Evolutionary conservation across 768 basidiomycete species (phyloP), one percentile per base, ranked within the genome.

Genomic region (Hortiboletus campestris): DNA sequence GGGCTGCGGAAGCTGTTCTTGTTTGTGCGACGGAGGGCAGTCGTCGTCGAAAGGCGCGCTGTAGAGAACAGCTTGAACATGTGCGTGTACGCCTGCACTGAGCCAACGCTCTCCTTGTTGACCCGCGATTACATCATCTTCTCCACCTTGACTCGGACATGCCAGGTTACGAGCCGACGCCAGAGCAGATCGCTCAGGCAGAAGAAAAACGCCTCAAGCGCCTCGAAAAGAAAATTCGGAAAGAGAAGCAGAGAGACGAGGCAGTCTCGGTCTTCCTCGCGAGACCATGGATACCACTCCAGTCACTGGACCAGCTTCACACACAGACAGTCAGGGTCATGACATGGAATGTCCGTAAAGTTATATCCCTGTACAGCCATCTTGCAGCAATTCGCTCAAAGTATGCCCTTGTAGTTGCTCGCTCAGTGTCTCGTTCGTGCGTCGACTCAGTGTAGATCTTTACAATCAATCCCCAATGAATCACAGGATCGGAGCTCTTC

Each of bases 371-470:
- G 25, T 49, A n/a, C 40, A 45, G 54, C 31, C 32, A 31, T 13
- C 48, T 19, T n/a, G 29, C 19, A 6, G 32, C 25, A 31, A 29
- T 40, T 52, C 16, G 40, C 48, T 60, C 38, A 56, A 32, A 36
- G 4, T n/a, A 43, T 51, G 44, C 52, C 36, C 34, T 46, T 55
- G 17, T 65, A 91, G 89, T 70, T 91, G 46, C 79, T 93, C 28
- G 91, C 90, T 0, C 90, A 92, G 69, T 82, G 79, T 61, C 77
- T 94, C 54, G 82, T 93, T 63, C 85, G 91, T 91, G 72, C 74
- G 89, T 83, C 36, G 25, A 51, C 42, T 42, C 28, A 44, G 50
- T 25, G 9, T 49, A 17, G 2, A 16, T 41, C 49, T 41, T 45
- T 28, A 9, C 22, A 34, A 25, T 22, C 54, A 19, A 20, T 22